Percentiles rank a stretch among this genome's conserved stretches.
Conservation (phyloP, 2,329 filamentous ascomycete genomes). For the Neopestalotiopsis sp. region DNA sequence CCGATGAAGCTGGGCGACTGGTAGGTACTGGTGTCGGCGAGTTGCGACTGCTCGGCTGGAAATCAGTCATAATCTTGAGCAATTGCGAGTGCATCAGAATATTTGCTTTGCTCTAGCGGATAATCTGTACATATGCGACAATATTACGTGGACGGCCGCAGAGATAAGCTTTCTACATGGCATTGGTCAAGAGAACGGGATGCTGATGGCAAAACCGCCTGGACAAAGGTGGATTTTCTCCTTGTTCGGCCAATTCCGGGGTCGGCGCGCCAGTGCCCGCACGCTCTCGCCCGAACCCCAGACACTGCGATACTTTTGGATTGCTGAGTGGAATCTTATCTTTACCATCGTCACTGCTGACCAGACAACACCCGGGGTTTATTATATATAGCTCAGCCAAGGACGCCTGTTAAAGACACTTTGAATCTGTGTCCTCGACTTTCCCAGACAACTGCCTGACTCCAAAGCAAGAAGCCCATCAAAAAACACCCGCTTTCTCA, state of each 20-base stretch:
- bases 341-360: neutral
- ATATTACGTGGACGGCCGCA: neutral
- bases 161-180: neutral
- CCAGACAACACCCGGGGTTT: neutral
- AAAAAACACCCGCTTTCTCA: neutral
- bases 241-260: slow-evolving; percentile 9
- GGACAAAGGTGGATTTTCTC: neutral
- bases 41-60: neutral
- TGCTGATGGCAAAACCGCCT: neutral
- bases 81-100: neutral
- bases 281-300: neutral
- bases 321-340: neutral
- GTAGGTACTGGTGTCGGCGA: neutral
- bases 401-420: neutral
- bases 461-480: neutral
- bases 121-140: neutral
- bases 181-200: neutral
- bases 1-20: neutral
- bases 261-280: neutral
- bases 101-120: neutral
- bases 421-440: neutral
- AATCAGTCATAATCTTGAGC: neutral
- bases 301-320: neutral
- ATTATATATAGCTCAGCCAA: neutral
- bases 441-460: neutral